phyloP scores from a whole-genome alignment of 78 protist genomes.

The slime mould (Dictyostelium discoideum) region DNA sequence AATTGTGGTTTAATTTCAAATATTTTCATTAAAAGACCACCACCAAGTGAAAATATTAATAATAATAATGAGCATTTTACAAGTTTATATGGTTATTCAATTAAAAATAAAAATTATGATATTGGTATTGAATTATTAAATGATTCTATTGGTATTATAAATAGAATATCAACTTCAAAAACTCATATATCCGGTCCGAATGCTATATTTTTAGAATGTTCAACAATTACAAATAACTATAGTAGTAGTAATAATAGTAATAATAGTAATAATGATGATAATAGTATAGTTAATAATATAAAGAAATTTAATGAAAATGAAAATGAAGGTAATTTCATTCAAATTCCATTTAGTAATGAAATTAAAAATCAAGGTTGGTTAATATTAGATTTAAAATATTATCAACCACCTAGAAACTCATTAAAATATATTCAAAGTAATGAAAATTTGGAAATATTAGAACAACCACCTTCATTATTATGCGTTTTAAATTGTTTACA shows the following conservation, averaged over 20 bases:
- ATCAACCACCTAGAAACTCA: constrained; percentile 33
- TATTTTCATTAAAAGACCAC: neutral
- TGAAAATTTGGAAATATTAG: too few relatives aligned
- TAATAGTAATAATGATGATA: neutral
- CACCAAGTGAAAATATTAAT: neutral
- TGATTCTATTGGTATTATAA: constrained; percentile 17
- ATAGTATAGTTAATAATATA: neutral
- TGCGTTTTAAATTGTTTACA: neutral
- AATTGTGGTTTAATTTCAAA: constrained; percentile 40
- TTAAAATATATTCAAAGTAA: neutral
- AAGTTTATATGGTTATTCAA: neutral
- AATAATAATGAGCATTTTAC: neutral
- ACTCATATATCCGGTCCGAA: constrained; percentile 53
- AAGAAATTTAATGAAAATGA: neutral
- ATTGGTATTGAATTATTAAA: constrained; percentile 21
- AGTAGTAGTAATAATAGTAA: neutral
- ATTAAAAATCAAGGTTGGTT: constrained; percentile 30
- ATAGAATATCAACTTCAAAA: constrained; percentile 10
- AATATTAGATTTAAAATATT: constrained; percentile 25
- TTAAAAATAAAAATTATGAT: neutral
- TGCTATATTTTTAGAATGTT: constrained; percentile 48
- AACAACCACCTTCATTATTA: neutral
- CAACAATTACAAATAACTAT: neutral
- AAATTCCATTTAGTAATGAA: neutral
- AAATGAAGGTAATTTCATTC: neutral